Evolutionary conservation across 1,284 basidiomycete species (phyloP), one percentile per base, ranked within the genome.

Genomic region (Bondarzewia mesenterica): DNA sequence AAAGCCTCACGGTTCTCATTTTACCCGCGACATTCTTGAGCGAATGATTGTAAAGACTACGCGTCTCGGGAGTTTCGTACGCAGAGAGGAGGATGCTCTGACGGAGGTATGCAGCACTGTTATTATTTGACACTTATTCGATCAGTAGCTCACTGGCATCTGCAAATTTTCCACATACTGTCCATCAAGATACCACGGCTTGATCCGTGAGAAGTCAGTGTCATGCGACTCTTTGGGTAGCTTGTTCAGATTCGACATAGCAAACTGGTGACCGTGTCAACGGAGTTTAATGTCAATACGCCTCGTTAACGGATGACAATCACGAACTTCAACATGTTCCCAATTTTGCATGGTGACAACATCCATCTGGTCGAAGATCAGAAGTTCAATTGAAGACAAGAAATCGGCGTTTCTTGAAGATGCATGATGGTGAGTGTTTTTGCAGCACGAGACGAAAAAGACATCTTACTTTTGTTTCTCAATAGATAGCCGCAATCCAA

Each of bases 331-430:
- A 15, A 95, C 76, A 63, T 99, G 95, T 46, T 98, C 93, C 96
- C 96, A 99, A 61, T 99, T 99, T 70, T 99, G 95, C 96, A 99
- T 99, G 6, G 82, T 78, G 62, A 99, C 78, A 2, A 89, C 85
- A 62, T 99, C 93, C 69, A 91, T 74, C 58, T 98, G 93, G 64
- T 99, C 96, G 7, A 89, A 75, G n/a, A 98, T 68, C n/a, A 92
- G 67, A 14, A 99, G 70, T 64, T 99, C 96, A 54, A 99, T 89
- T 3, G 91, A 95, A 2, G 90, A 90, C 45, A 99, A 72, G 63
- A 95, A 92, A 66, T 99, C 95, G 5, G 81, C 82, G 56, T 77
- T 85, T 58, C 89, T 91, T 57, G 5, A 26, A 42, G 38, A 22
- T 41, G 22, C 44, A 7, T 20, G 35, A 38, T 20, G 14, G 16